Conservation (phyloP, 768 basidiomycete genomes). For the Agaricus sinodeliciosus region DNA sequence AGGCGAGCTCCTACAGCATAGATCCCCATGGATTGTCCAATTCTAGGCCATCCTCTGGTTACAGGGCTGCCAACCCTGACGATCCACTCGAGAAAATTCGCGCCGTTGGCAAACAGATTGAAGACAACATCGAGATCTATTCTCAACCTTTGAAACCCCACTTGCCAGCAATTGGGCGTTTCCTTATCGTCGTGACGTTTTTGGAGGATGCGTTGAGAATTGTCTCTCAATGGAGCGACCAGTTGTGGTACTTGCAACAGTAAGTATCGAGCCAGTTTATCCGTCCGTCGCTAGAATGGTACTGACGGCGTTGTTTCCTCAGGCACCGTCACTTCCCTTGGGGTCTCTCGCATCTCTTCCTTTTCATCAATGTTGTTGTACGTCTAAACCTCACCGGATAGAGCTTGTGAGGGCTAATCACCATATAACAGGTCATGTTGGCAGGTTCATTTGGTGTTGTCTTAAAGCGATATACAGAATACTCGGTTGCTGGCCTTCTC, state of each 20-base stretch:
- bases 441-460: conserved; percentile 81
- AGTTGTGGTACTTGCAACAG: conserved; percentile 98
- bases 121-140: conserved; percentile 90
- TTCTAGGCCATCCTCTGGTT: conserved; percentile 61
- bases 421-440: conserved; percentile 69
- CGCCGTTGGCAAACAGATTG: conserved; percentile 64
- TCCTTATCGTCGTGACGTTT: conserved; percentile 97
- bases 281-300: background rate
- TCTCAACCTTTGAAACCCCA: conserved; percentile 92
- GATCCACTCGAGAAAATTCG: conserved; percentile 77
- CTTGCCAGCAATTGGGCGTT: conserved; percentile 91
- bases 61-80: conserved; percentile 75
- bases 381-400: conserved; percentile 25
- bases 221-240: conserved; percentile 91
- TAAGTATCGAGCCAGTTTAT: conserved; percentile 32
- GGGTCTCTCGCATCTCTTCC: conserved; percentile 92
- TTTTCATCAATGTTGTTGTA: conserved; percentile 86
- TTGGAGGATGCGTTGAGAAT: conserved; percentile 95
- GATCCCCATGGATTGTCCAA: conserved; percentile 83
- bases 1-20: conserved; percentile 46
- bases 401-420: background rate
- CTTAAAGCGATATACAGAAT: conserved; percentile 80
- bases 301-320: conserved; percentile 12
- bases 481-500: conserved; percentile 84
- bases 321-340: conserved; percentile 95